phyloP scores from a whole-genome alignment of 331 rosid species.

The Stylosanthes scabra region DNA sequence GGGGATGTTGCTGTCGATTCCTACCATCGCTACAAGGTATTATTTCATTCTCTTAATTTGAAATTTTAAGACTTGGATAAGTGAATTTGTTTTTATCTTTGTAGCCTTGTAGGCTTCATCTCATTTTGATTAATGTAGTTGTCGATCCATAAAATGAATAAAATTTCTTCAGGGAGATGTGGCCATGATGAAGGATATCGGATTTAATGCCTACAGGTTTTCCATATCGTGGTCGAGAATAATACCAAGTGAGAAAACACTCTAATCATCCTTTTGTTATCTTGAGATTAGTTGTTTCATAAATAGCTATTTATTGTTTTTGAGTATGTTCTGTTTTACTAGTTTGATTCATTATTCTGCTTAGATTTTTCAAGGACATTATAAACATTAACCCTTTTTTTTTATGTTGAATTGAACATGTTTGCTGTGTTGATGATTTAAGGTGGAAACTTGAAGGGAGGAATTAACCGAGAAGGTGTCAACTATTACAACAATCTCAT shows the following conservation, averaged over 20 bases:
- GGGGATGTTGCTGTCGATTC: slow-evolving; percentile 56
- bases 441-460: slow-evolving; percentile 63
- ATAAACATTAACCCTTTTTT: neutral
- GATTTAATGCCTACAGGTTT: slow-evolving; percentile 66
- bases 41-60: slow-evolving; percentile 30
- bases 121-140: slow-evolving; percentile 22
- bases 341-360: slow-evolving; percentile 9
- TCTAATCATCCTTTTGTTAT: slow-evolving; percentile 13
- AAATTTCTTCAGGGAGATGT: slow-evolving; percentile 54
- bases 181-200: slow-evolving; percentile 63
- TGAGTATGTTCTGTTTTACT: neutral
- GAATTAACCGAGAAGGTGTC: slow-evolving; percentile 60
- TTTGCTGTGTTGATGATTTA: slow-evolving; percentile 18
- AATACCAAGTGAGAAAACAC: slow-evolving; percentile 60
- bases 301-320: neutral
- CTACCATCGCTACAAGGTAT: slow-evolving; percentile 71
- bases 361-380: slow-evolving; percentile 6
- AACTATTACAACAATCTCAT: slow-evolving; percentile 64
- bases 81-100: slow-evolving; percentile 5
- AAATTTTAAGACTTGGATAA: neutral
- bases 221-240: slow-evolving; percentile 74
- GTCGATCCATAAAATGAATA: neutral
- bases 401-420: slow-evolving; percentile 4
- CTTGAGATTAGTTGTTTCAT: slow-evolving; percentile 2
- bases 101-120: slow-evolving; percentile 16